Percentiles rank a stretch among this genome's conserved stretches.
These are phyloP conservation scores for Lasiodiplodia gonubiensis DNA, from an alignment of 2,329 filamentous ascomycete genomes.

Conservation along the genomic window DNA sequence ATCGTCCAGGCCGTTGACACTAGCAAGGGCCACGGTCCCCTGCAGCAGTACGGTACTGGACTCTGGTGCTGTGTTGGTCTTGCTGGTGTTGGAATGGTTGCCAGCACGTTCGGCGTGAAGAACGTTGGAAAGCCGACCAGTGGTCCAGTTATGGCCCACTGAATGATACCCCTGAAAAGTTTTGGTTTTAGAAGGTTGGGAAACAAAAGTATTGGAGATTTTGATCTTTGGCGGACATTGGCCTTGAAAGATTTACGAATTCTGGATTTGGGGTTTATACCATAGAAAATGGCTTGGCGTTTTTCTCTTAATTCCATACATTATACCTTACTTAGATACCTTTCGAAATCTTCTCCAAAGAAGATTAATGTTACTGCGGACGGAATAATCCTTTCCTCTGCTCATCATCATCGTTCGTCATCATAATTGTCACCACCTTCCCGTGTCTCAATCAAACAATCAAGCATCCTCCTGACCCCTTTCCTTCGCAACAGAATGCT, in stretches of 20 bases:
- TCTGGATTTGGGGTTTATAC: background rate
- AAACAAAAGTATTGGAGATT: background rate
- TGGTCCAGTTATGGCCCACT: slow-evolving; percentile 23
- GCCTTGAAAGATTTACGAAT: background rate
- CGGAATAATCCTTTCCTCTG: background rate
- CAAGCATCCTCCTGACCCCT: background rate
- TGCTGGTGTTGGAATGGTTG: slow-evolving; percentile 45
- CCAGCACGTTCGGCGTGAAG: slow-evolving; percentile 34
- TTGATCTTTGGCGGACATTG: background rate
- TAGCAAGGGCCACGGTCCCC: slow-evolving; percentile 40
- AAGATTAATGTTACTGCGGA: background rate
- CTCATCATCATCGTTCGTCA: background rate
- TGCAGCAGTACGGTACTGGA: slow-evolving; percentile 48
- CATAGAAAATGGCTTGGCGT: background rate
- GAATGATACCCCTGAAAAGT: background rate
- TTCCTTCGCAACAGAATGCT: background rate
- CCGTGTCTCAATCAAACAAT: background rate
- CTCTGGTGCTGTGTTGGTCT: slow-evolving; percentile 51
- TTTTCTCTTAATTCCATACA: background rate
- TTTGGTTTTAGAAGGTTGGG: background rate
- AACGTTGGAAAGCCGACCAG: slow-evolving; percentile 12
- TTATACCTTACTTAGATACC: background rate
- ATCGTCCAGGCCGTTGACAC: slow-evolving; percentile 48
- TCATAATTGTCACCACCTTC: no score
- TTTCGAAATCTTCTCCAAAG: background rate